Conservation (phyloP, 192 early-diverging fungal species). For the Coemansia sp. region DNA sequence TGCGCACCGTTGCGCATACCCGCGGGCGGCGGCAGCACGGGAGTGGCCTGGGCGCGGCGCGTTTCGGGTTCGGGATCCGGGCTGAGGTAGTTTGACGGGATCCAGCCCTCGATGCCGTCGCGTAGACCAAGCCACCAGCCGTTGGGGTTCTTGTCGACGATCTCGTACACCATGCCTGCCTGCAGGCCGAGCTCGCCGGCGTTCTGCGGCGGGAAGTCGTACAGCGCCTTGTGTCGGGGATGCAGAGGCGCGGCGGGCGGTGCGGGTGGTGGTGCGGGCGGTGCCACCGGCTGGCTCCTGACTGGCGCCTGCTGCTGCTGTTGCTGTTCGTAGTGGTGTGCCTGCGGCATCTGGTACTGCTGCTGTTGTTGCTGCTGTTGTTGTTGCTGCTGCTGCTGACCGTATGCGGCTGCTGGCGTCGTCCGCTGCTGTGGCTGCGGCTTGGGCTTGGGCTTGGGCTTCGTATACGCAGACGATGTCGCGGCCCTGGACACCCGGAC, state of each 20-base stretch:
- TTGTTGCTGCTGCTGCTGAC: constrained; percentile 9
- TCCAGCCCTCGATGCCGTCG: constrained; percentile 67
- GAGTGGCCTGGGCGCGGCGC: constrained; percentile 13
- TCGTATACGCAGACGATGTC: background rate
- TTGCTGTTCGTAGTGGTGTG: constrained; percentile 8
- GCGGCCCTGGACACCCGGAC: background rate
- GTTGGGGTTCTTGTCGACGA: constrained; percentile 62
- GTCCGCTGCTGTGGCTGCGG: background rate
- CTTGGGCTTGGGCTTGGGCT: constrained; percentile 5
- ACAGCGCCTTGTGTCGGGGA: constrained; percentile 65
- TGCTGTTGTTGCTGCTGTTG: constrained; percentile 15
- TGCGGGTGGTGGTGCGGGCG: constrained; percentile 60
- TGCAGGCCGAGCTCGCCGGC: constrained; percentile 65
- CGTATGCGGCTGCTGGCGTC: constrained; percentile 1
- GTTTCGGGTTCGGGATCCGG: constrained; percentile 63
- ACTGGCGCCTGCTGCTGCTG: constrained; percentile 12
- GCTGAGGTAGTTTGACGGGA: constrained; percentile 76
- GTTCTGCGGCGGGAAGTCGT: constrained; percentile 63
- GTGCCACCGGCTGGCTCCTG: constrained; percentile 9
- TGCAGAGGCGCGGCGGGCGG: constrained; percentile 49
- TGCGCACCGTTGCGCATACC: constrained; percentile 27
- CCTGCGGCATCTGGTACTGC: constrained; percentile 5
- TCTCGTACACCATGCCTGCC: constrained; percentile 65
- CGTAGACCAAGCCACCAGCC: constrained; percentile 57
- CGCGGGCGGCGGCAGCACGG: constrained; percentile 25